A percentile compares a stretch with the other conserved stretches of the same genome.
phyloP scores from a whole-genome alignment of 352 stramenopile species.

The Pythium aquatile region DNA sequence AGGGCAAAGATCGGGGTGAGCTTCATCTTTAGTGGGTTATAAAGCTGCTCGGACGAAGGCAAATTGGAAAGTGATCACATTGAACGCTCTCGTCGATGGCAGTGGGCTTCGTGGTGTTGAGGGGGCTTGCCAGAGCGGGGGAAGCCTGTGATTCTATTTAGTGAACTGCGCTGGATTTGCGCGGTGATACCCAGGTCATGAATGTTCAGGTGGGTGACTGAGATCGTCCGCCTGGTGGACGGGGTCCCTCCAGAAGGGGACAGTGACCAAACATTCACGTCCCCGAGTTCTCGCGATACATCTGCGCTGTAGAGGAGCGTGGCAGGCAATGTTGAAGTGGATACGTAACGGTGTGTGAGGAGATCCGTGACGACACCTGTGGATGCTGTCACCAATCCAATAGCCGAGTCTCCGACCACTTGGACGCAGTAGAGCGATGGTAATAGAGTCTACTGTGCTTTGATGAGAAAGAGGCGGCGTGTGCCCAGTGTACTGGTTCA shows the following conservation, averaged over 20 bases:
- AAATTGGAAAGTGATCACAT: background rate
- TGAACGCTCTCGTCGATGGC: background rate
- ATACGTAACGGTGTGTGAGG: background rate
- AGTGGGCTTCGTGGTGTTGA: background rate
- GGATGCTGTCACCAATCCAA: background rate
- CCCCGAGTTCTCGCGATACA: background rate
- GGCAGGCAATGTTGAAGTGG: background rate
- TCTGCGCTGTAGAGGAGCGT: background rate
- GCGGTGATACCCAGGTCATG: slow-evolving; percentile 1
- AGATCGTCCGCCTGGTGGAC: background rate
- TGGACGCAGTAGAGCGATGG: too few relatives aligned
- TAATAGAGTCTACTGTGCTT: too few relatives aligned
- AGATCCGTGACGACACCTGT: background rate
- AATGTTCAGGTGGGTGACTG: background rate
- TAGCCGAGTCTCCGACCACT: background rate
- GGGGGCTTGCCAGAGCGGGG: background rate
- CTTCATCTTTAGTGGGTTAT: background rate
- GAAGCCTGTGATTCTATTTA: background rate
- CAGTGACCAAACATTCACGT: background rate
- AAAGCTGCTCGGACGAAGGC: slow-evolving; percentile 2
- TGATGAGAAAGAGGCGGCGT: too few relatives aligned
- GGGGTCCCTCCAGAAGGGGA: background rate
- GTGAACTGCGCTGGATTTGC: slow-evolving; percentile 4
- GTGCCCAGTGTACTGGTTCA: background rate
- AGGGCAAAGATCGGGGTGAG: background rate